phyloP scores from a whole-genome alignment of 345 rosid species.

The Citrus sp. region DNA sequence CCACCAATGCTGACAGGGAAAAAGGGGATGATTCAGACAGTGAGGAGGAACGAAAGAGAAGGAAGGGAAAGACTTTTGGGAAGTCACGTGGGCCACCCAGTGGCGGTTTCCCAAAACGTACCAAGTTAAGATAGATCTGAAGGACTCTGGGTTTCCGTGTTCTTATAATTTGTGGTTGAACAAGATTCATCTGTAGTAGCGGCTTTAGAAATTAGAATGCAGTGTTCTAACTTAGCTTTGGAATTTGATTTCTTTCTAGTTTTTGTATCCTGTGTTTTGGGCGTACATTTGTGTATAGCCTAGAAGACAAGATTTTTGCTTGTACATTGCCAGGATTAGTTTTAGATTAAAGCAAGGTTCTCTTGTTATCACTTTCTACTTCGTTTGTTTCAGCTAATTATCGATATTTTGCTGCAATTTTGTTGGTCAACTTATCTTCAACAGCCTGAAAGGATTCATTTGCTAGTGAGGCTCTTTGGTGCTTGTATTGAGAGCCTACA shows the following conservation, averaged over 20 bases:
- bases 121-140: slow-evolving; percentile 29
- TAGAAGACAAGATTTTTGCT: slow-evolving; percentile 2
- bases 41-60: slow-evolving; percentile 86
- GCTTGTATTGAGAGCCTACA: no score
- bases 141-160: not conserved
- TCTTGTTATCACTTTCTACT: not conserved
- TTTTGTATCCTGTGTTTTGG: slow-evolving; percentile 5
- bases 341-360: not conserved
- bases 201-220: slow-evolving; percentile 8
- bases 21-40: slow-evolving; percentile 85
- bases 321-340: slow-evolving; percentile 6
- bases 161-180: not conserved
- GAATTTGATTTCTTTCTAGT: not conserved
- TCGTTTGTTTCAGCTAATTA: not conserved
- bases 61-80: slow-evolving; percentile 81
- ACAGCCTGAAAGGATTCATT: not conserved
- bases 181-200: not conserved
- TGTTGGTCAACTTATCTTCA: not conserved
- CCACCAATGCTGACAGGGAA: slow-evolving; percentile 87
- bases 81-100: slow-evolving; percentile 62
- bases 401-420: not conserved
- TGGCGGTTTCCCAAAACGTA: slow-evolving; percentile 36
- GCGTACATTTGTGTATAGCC: not conserved
- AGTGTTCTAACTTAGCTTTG: slow-evolving; percentile 7
- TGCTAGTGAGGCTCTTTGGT: not conserved